These are phyloP conservation scores for Thuja plicata DNA, from an alignment of 83 land plant species.

Conservation along the genomic window DNA sequence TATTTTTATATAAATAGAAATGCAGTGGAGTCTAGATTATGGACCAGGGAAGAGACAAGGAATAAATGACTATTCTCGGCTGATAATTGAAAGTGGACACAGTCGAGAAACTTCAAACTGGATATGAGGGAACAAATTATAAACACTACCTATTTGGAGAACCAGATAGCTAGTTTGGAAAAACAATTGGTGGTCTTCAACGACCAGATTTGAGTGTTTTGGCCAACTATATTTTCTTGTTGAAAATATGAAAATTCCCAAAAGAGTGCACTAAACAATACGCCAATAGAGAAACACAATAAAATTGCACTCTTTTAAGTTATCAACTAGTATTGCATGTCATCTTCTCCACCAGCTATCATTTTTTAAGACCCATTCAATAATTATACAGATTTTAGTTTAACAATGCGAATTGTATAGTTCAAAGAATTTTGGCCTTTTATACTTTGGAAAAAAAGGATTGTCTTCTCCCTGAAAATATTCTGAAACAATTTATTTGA, in stretches of 20 bases:
- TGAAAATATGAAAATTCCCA: neutral
- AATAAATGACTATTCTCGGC: neutral
- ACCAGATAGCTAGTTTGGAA: neutral
- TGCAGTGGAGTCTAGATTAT: neutral
- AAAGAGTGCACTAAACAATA: neutral
- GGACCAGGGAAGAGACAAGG: neutral
- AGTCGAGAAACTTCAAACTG: neutral
- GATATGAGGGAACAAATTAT: neutral
- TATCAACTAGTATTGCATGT: neutral
- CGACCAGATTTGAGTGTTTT: neutral
- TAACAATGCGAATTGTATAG: neutral
- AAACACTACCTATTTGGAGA: neutral
- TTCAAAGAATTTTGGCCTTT: neutral
- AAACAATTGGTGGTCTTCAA: neutral
- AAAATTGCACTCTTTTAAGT: neutral
- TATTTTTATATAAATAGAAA: neutral
- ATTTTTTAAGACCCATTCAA: neutral
- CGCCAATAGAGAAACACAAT: neutral
- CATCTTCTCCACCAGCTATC: neutral
- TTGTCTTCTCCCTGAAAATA: neutral
- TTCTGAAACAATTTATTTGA: neutral
- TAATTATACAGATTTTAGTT: neutral
- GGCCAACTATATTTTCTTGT: neutral
- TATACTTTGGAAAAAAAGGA: neutral
- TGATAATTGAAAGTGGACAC: neutral